These are phyloP conservation scores for Petasospora fabianii DNA, from an alignment of 1,139 yeast genomes.

Conservation along the genomic window DNA sequence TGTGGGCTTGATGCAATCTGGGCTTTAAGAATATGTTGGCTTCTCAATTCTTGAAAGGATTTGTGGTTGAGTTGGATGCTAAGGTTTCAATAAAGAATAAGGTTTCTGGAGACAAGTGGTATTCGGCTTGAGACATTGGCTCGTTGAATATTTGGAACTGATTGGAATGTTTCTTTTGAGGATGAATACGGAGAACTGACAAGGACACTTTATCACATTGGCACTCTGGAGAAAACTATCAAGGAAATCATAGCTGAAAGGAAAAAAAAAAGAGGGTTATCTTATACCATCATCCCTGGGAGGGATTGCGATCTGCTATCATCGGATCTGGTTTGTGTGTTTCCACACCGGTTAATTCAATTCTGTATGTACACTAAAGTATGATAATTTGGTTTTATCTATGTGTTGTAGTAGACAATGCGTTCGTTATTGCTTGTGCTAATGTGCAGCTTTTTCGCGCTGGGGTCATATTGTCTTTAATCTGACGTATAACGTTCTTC, in stretches of 20 bases:
- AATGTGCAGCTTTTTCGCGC: too few relatives aligned
- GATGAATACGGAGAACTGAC: not conserved
- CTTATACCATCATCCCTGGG: constrained; percentile 1
- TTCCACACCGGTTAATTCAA: constrained; percentile 5
- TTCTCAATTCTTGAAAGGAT: not conserved
- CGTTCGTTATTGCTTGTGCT: too few relatives aligned
- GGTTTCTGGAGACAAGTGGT: constrained; percentile 1
- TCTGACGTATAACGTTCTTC: too few relatives aligned
- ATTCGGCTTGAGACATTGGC: constrained; percentile 19
- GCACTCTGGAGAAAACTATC: not conserved
- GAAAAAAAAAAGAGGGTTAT: not conserved
- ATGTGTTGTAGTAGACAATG: too few relatives aligned
- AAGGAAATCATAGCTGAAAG: not conserved
- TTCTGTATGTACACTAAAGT: constrained; percentile 7
- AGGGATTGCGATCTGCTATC: not conserved
- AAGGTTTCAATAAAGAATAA: not conserved
- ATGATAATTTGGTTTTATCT: too few relatives aligned
- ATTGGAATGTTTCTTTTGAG: not conserved
- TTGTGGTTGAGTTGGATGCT: not conserved
- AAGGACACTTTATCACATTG: not conserved
- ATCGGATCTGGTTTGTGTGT: constrained; percentile 8
- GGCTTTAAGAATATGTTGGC: not conserved
- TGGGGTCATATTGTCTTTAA: too few relatives aligned
- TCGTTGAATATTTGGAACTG: constrained; percentile 13
- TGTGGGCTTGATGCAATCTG: not conserved